A percentile compares a stretch with the other conserved stretches of the same genome.
Conservation (phyloP, 805 yeast genomes). For the Candida lessepsii region DNA sequence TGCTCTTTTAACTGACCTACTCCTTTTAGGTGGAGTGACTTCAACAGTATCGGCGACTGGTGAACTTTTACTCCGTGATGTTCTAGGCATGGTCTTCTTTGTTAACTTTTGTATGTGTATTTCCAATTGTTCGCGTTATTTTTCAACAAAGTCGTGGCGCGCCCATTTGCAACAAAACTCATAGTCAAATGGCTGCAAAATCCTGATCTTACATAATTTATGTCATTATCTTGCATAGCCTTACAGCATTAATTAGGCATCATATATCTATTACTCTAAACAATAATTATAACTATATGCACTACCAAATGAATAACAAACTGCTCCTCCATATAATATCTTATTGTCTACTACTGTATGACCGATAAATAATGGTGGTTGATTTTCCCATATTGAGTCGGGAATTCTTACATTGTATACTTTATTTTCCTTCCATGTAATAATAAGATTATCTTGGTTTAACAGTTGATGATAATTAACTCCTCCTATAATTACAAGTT, state of each 20-base stretch:
- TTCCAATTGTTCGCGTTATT: too few relatives aligned
- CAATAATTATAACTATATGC: slow-evolving; percentile 24
- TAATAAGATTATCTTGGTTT: slow-evolving; percentile 10
- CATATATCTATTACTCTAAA: slow-evolving; percentile 1
- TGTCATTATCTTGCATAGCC: too few relatives aligned
- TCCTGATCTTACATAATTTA: neutral
- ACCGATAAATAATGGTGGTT: slow-evolving; percentile 55
- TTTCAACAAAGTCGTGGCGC: neutral
- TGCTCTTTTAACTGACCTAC: slow-evolving; percentile 9
- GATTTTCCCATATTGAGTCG: slow-evolving; percentile 33
- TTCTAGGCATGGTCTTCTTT: slow-evolving; percentile 3
- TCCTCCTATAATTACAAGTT: slow-evolving; percentile 38
- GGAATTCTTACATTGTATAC: slow-evolving; percentile 1
- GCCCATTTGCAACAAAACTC: too few relatives aligned
- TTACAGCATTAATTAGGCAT: too few relatives aligned
- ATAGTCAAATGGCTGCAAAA: neutral
- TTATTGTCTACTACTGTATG: slow-evolving; percentile 35
- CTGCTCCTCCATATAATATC: slow-evolving; percentile 62
- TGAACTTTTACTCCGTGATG: slow-evolving; percentile 8
- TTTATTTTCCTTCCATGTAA: neutral
- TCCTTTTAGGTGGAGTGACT: slow-evolving; percentile 4
- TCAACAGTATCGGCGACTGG: neutral
- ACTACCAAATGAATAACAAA: slow-evolving; percentile 77
- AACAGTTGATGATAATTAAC: slow-evolving; percentile 14
- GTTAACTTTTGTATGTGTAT: neutral